Evolutionary conservation across 2,329 filamentous ascomycete genomes (phyloP).

Genomic region (Aspergillaceae sp.): DNA sequence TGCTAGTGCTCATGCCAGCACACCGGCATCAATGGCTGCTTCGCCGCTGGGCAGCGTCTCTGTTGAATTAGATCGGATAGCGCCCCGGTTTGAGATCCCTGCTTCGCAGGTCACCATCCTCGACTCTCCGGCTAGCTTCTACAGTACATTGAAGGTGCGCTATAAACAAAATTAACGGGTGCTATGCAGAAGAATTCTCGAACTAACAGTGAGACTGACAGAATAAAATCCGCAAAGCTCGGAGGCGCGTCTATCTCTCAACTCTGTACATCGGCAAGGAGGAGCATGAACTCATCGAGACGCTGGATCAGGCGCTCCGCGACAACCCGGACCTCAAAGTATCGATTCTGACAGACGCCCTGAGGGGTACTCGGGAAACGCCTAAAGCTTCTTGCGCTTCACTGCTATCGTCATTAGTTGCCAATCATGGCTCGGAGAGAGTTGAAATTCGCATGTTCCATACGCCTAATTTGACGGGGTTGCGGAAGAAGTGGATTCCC

Average conservation of each 20-base stretch:
- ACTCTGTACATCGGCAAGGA: slow-evolving; percentile 94
- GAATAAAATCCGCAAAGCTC: slow-evolving; percentile 63
- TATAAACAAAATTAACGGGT: no score
- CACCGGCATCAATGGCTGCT: slow-evolving; percentile 16
- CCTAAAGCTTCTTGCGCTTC: slow-evolving; percentile 82
- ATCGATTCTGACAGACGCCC: slow-evolving; percentile 82
- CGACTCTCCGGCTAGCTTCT: slow-evolving; percentile 77
- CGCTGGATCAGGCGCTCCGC: slow-evolving; percentile 64
- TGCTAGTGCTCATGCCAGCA: slow-evolving; percentile 1
- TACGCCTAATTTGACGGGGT: slow-evolving; percentile 84
- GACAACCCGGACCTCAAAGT: slow-evolving; percentile 68
- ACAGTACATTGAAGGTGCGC: slow-evolving; percentile 73
- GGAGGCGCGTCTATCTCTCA: slow-evolving; percentile 78
- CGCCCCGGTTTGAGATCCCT: slow-evolving; percentile 79
- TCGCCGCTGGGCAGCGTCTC: slow-evolving; percentile 52
- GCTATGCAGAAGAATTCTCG: no score
- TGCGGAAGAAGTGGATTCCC: slow-evolving; percentile 75
- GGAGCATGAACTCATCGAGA: slow-evolving; percentile 78
- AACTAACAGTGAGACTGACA: not conserved
- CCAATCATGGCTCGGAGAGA: slow-evolving; percentile 71
- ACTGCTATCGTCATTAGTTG: slow-evolving; percentile 71
- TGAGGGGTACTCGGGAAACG: slow-evolving; percentile 84
- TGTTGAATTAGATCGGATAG: slow-evolving; percentile 74
- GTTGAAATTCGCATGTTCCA: slow-evolving; percentile 97
- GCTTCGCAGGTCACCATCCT: slow-evolving; percentile 75